Base-by-base conservation (phyloP, 164 flowering plant genomes). In the Malania oleifera region DNA sequence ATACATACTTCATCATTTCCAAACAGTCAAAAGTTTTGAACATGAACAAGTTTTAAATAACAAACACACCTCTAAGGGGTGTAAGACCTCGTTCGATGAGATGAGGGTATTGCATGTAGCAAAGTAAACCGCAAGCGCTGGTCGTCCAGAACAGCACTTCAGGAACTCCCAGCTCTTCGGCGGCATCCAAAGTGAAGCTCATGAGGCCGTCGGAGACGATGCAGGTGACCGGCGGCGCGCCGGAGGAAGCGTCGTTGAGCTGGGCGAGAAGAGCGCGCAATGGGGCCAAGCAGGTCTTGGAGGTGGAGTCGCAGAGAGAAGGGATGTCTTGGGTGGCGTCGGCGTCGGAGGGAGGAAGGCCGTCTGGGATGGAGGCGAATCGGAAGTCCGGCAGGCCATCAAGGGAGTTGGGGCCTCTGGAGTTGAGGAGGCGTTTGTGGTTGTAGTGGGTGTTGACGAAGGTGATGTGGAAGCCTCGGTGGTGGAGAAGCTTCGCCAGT, bases 41-140 rank as follows among this genome's bases (percentile, higher is more conserved):
- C 41, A 38, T 38, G 6, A 9, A 31, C 8, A 12, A 6, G 1
- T 2, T 2, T 15, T 5, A 38, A 11, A 11, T 38, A 7, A 11
- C 8, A 1, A 5, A 38, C 41, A 38, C 52, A 74, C 78, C 78
- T 70, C 70, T 73, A 28, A 72, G 53, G 5, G 80, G 80, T 1
- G 57, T 37, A 5, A 69, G 13, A 13, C 80, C 76, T 44, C 40
- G 63, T 28, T 57, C 31, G 18, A 76, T 58, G 56, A 76, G 75
- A 12, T 55, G 38, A 0, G 22, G 45, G 52, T 50, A 67, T 24
- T 76, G 72, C 1, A 62, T 23, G 55, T 56, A 67, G 1, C 60
- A 58, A 68, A 61, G 53, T 58, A 64, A 70, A 13, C 76, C 74
- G 39, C 79, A 66, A 12, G 70, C 70, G 24, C 76, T 64, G 0